Evolutionary conservation across 2,329 filamentous ascomycete species (phyloP).

Genomic region (Sphaceloma murrayae): DNA sequence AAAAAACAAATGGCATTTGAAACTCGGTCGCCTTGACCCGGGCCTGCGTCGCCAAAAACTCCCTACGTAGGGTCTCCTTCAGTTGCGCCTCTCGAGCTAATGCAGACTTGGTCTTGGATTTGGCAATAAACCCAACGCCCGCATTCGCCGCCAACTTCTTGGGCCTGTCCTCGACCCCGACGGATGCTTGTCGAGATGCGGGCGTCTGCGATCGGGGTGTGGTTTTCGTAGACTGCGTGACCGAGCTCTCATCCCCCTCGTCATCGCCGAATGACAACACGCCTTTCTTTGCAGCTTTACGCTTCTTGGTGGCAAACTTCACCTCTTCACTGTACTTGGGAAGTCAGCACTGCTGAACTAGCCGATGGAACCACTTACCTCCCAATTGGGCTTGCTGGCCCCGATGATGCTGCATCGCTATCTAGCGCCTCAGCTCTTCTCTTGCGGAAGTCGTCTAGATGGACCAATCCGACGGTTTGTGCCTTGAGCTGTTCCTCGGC

Average conservation of each 20-base stretch:
- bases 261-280: constrained; percentile 65
- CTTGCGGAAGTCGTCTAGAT: constrained; percentile 90
- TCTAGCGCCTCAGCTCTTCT: constrained; percentile 89
- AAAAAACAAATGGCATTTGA: constrained; percentile 89
- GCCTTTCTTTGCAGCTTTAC: constrained; percentile 44
- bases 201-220: constrained; percentile 13
- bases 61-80: constrained; percentile 61
- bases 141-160: constrained; percentile 52
- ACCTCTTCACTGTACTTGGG: constrained; percentile 46
- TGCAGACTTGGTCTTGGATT: constrained; percentile 64
- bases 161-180: constrained; percentile 6
- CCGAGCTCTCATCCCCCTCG: constrained; percentile 39
- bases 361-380: constrained; percentile 20
- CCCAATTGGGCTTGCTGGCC: constrained; percentile 12
- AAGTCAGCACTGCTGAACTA: constrained; percentile 38
- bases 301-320: constrained; percentile 50
- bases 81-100: constrained; percentile 71
- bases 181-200: constrained; percentile 4
- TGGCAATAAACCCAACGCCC: constrained; percentile 56
- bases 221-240: not conserved
- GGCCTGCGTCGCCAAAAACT: constrained; percentile 76
- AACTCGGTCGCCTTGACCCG: constrained; percentile 83
- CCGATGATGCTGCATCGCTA: constrained; percentile 49
- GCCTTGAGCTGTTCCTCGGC: constrained; percentile 75
- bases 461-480: constrained; percentile 82